Evolutionary conservation across 2,329 filamentous ascomycete species (phyloP), one percentile per base, ranked within the genome.

Genomic region (Fusarium newnesense): DNA sequence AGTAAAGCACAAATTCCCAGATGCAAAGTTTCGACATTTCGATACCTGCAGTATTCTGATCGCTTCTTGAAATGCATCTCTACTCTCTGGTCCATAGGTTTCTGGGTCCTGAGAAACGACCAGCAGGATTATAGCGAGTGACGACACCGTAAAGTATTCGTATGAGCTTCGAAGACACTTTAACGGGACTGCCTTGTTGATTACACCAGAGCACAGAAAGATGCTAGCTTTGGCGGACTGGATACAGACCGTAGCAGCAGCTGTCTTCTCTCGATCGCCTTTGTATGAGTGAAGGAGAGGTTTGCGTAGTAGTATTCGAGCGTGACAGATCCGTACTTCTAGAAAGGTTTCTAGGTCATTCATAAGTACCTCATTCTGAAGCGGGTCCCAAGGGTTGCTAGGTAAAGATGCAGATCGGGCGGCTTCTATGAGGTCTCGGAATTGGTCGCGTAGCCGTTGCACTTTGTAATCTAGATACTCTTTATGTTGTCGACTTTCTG

Each of bases 381-480:
- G 26, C 3, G 26, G 34, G 5, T 53, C 9, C 50, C 50, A 53
- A 11, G 24, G 50, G 0, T 4, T 28, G 3, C 6, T 28, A 15
- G 18, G 19, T 24, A 18, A 10, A 8, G 15, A 0, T 19, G 19
- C 2, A 13, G 52, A 19, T 10, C 36, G 19, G 10, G 24, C 15
- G 0, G 19, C 15, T 5, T 8, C 4, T 4, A 26, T 30, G 2
- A 54, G 52, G 26, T 54, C 52, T 0, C 26, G 26, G 10, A 54
- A 40, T 21, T 40, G 36, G 4, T 54, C 52, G 8, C 36, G 52
- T 12, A 54, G 26, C 19, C 36, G 24, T 21, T 54, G 52, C 2
- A 54, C 2, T 9, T 30, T 30, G 6, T 18, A 54, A 4, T 54
- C 36, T 2, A 40, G 26, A 7, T 40, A 40, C 15, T 54, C 52